These are phyloP conservation scores for Cronartium ribicola DNA, from an alignment of 1,284 basidiomycete species.

Conservation along the genomic window DNA sequence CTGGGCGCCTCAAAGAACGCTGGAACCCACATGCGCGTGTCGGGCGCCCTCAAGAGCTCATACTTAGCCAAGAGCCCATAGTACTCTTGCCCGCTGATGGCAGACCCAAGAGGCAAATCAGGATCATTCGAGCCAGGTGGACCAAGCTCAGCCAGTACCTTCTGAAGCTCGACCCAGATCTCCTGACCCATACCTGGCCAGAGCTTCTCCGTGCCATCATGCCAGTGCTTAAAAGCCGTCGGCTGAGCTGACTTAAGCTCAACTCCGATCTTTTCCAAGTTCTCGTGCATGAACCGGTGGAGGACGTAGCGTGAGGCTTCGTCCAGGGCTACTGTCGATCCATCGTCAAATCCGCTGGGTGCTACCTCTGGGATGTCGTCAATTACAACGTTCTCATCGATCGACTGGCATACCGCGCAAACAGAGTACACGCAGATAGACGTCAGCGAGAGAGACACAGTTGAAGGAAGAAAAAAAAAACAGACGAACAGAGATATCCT, in stretches of 20 bases:
- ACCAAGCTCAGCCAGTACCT: slow-evolving; percentile 69
- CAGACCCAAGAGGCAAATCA: slow-evolving; percentile 23
- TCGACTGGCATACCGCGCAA: slow-evolving; percentile 9
- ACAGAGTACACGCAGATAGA: not conserved
- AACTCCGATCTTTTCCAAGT: slow-evolving; percentile 77
- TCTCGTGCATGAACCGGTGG: slow-evolving; percentile 74
- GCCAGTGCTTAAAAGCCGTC: slow-evolving; percentile 41
- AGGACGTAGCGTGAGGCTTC: slow-evolving; percentile 74
- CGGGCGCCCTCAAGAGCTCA: slow-evolving; percentile 27
- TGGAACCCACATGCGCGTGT: slow-evolving; percentile 23
- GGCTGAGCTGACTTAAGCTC: slow-evolving; percentile 59
- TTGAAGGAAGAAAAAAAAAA: slow-evolving; percentile 3
- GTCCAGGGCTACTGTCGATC: slow-evolving; percentile 57
- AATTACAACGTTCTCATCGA: slow-evolving; percentile 10
- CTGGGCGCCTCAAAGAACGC: slow-evolving; percentile 40
- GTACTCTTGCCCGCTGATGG: slow-evolving; percentile 20
- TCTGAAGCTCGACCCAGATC: slow-evolving; percentile 70
- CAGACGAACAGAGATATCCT: slow-evolving; percentile 66
- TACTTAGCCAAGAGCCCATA: slow-evolving; percentile 28
- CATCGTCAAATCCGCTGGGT: slow-evolving; percentile 10
- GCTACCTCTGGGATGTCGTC: not conserved
- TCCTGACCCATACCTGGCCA: slow-evolving; percentile 62
- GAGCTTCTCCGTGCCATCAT: slow-evolving; percentile 49
- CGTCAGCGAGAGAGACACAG: not conserved
- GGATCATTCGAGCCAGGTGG: slow-evolving; percentile 62